Percentiles rank a stretch among this genome's conserved stretches.
phyloP scores from a whole-genome alignment of 305 asterid genomes.

The Fraxinus sp. region DNA sequence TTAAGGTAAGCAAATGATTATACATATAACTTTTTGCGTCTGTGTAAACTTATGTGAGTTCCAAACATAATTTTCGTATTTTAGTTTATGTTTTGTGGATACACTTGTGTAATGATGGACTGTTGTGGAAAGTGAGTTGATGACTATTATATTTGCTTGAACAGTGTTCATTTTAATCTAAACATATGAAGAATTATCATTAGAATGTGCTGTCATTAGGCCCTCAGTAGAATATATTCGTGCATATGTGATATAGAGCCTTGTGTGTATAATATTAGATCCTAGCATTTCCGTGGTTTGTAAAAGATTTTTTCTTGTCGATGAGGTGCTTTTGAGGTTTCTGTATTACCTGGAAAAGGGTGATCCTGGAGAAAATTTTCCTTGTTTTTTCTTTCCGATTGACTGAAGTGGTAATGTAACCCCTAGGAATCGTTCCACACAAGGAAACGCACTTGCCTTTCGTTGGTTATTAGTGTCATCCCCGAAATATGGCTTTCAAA shows the following conservation, averaged over 20 bases:
- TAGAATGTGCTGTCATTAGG: background rate
- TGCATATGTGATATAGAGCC: background rate
- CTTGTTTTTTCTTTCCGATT: background rate
- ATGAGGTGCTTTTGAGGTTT: background rate
- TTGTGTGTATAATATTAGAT: background rate
- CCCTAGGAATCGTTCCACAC: background rate
- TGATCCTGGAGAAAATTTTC: background rate
- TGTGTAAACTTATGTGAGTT: background rate
- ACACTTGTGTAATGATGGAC: background rate
- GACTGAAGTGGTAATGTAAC: too few relatives aligned
- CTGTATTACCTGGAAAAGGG: background rate
- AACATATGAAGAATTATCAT: background rate
- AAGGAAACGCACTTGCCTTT: background rate
- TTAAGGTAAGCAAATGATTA: background rate
- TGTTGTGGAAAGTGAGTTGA: background rate
- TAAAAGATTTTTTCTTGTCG: background rate
- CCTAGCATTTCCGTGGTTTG: background rate
- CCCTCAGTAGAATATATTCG: background rate
- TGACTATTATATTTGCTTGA: background rate
- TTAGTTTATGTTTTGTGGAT: background rate
- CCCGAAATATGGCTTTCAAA: background rate
- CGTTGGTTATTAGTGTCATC: background rate
- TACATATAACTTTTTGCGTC: background rate
- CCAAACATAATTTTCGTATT: background rate
- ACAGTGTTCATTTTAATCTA: background rate